These are phyloP conservation scores for Biscogniauxia marginata DNA, from an alignment of 2,329 filamentous ascomycete species.

Conservation along the genomic window DNA sequence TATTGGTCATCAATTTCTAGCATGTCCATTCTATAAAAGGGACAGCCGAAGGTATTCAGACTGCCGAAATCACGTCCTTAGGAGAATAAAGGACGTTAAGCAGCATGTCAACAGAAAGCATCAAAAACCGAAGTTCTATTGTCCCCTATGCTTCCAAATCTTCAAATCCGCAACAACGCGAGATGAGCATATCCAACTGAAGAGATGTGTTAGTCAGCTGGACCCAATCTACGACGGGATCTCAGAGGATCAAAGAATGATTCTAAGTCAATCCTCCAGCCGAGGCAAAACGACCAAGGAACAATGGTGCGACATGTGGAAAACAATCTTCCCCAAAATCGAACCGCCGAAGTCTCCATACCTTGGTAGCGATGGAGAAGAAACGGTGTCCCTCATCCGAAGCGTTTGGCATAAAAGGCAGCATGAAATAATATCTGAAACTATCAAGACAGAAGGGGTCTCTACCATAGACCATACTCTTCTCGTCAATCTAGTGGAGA, in stretches of 20 bases:
- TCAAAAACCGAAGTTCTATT: background rate
- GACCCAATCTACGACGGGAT: background rate
- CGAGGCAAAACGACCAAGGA: background rate
- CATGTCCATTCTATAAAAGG: background rate
- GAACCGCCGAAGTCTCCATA: background rate
- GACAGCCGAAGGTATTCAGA: background rate
- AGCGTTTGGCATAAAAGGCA: background rate
- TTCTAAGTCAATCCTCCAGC: background rate
- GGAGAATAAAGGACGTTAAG: background rate
- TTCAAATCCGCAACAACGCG: background rate
- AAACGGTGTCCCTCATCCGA: background rate
- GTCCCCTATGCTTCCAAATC: background rate
- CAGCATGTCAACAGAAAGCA: background rate
- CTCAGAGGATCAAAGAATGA: background rate
- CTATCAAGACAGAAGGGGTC: background rate
- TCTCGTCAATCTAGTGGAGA: background rate
- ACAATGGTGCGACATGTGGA: background rate
- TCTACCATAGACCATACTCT: background rate
- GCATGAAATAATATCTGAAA: background rate
- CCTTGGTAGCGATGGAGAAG: background rate
- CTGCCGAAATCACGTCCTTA: background rate
- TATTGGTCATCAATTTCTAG: no score
- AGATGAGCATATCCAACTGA: background rate
- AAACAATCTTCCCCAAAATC: background rate
- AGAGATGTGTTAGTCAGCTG: background rate